Conservation (phyloP, 176 grass and related monocot genomes). For the Carex parvula region DNA sequence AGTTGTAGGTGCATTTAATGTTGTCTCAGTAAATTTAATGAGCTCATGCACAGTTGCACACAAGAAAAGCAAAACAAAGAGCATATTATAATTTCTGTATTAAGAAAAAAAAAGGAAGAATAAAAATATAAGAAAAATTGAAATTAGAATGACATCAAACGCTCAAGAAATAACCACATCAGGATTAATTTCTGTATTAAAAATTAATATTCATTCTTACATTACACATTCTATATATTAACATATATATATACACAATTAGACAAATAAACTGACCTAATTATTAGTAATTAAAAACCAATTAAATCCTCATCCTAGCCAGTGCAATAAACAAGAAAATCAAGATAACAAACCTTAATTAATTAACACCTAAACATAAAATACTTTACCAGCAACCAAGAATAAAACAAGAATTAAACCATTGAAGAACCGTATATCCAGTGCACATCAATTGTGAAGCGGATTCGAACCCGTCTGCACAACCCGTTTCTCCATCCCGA, state of each 20-base stretch:
- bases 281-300: background rate
- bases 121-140: background rate
- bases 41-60: background rate
- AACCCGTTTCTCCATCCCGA: slow-evolving; percentile 11
- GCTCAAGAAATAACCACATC: background rate
- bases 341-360: slow-evolving; percentile 22
- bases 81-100: background rate
- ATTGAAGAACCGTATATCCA: background rate
- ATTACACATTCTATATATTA: background rate
- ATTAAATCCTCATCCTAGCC: background rate
- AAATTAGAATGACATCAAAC: background rate
- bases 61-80: background rate
- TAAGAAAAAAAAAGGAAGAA: background rate
- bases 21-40: slow-evolving; percentile 4
- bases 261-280: background rate
- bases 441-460: slow-evolving; percentile 9
- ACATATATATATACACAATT: background rate
- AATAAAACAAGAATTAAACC: background rate
- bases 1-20: background rate
- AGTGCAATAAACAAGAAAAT: slow-evolving; percentile 20
- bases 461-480: slow-evolving; percentile 14
- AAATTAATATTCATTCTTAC: slow-evolving; percentile 1
- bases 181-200: background rate
- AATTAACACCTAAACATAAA: background rate
- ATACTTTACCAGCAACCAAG: background rate